phyloP scores from a whole-genome alignment of 257 asterid species.

The Nicotiana undulata region DNA sequence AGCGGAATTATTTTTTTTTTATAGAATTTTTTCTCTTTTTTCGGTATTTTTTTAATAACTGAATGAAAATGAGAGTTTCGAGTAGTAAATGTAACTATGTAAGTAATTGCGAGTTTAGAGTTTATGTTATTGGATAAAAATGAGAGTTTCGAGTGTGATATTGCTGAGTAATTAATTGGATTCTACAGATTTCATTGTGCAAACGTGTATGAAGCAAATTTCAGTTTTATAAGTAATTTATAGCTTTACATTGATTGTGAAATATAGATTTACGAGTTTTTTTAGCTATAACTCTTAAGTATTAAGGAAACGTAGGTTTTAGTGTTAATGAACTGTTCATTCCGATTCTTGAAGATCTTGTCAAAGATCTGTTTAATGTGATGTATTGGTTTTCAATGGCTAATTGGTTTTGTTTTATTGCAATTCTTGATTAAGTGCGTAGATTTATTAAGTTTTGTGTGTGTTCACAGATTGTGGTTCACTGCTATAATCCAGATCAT shows the following conservation, averaged over 20 bases:
- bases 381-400: background rate
- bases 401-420: background rate
- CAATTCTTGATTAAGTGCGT: background rate
- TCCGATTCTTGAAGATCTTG: background rate
- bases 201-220: background rate
- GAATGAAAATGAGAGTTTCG: conserved; percentile 9
- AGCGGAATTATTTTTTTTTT: background rate
- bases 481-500: conserved; percentile 11
- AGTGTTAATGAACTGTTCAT: background rate
- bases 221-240: background rate
- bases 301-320: background rate
- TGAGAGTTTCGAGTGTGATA: conserved; percentile 8
- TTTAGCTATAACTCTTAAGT: background rate
- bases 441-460: background rate
- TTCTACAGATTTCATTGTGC: background rate
- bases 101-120: background rate
- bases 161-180: background rate
- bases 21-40: background rate
- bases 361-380: too few relatives aligned
- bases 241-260: conserved; percentile 5
- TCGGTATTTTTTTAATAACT: background rate
- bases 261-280: background rate
- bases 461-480: conserved; percentile 31
- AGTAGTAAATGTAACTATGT: conserved; percentile 4
- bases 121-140: conserved; percentile 14